phyloP scores from a whole-genome alignment of 441 rosid genomes.

The Populus hybrid region DNA sequence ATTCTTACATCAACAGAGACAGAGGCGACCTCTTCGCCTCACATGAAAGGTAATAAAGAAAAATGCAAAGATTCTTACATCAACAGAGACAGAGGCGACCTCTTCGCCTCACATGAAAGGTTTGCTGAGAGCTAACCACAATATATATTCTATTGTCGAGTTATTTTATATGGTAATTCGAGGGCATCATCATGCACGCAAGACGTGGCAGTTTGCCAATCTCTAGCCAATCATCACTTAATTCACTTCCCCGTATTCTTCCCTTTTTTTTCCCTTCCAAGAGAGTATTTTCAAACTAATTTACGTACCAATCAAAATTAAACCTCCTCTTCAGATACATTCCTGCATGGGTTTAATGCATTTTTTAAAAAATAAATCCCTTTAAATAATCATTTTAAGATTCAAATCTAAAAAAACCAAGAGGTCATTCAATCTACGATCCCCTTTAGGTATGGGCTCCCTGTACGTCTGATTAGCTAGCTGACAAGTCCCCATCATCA shows the following conservation, averaged over 20 bases:
- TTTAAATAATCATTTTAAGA: neutral
- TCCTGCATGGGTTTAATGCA: too few relatives aligned
- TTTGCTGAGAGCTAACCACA: neutral
- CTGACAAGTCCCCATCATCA: neutral
- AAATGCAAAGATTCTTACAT: slow-evolving; percentile 23
- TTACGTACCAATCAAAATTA: too few relatives aligned
- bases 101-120: slow-evolving; percentile 33
- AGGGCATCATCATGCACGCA: neutral
- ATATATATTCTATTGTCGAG: slow-evolving; percentile 11
- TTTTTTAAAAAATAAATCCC: too few relatives aligned
- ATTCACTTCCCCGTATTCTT: too few relatives aligned
- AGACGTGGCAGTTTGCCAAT: slow-evolving; percentile 1
- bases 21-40: slow-evolving; percentile 24
- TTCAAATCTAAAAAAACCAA: neutral
- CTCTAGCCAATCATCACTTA: neutral
- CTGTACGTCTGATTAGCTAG: neutral
- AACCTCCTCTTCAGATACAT: too few relatives aligned
- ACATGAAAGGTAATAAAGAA: slow-evolving; percentile 24
- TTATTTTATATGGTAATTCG: slow-evolving; percentile 1
- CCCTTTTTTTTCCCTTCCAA: too few relatives aligned
- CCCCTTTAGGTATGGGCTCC: neutral
- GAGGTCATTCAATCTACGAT: too few relatives aligned
- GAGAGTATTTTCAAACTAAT: too few relatives aligned
- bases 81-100: slow-evolving; percentile 21
- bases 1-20: slow-evolving; percentile 28